These are phyloP conservation scores for Angomonas deanei DNA, from an alignment of 208 protist species.

Conservation along the genomic window DNA sequence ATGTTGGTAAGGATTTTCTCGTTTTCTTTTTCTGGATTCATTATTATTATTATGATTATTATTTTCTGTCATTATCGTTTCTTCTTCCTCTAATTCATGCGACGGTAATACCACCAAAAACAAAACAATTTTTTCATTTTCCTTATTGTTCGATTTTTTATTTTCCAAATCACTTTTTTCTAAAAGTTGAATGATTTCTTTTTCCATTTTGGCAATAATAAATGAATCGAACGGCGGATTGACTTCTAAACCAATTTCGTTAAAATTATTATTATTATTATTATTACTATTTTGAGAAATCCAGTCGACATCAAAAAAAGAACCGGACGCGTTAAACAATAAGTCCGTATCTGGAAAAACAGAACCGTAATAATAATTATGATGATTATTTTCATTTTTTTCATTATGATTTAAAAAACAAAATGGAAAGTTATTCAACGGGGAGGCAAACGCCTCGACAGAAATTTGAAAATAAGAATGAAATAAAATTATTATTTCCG, in stretches of 20 bases:
- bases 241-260: conserved; percentile 11
- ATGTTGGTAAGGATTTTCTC: no score
- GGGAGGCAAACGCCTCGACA: conserved; percentile 83
- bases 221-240: conserved; percentile 81
- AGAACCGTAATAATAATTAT: conserved; percentile 44
- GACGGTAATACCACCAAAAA: background rate
- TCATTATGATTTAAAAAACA: background rate
- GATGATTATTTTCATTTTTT: background rate
- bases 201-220: conserved; percentile 49
- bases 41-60: background rate
- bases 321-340: conserved; percentile 70
- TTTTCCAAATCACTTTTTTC: background rate
- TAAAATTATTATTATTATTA: conserved; percentile 1
- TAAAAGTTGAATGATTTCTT: conserved; percentile 24
- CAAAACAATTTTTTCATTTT: background rate
- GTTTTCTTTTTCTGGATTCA: no score
- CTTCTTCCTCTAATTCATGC: background rate
- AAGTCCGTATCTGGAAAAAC: conserved; percentile 82
- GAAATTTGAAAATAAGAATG: conserved; percentile 1
- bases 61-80: background rate
- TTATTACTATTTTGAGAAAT: background rate
- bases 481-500: conserved; percentile 2
- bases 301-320: conserved; percentile 83
- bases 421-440: conserved; percentile 19
- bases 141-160: background rate